Base-by-base conservation (phyloP, 1,284 basidiomycete species). In the Takashimella koratensis region DNA sequence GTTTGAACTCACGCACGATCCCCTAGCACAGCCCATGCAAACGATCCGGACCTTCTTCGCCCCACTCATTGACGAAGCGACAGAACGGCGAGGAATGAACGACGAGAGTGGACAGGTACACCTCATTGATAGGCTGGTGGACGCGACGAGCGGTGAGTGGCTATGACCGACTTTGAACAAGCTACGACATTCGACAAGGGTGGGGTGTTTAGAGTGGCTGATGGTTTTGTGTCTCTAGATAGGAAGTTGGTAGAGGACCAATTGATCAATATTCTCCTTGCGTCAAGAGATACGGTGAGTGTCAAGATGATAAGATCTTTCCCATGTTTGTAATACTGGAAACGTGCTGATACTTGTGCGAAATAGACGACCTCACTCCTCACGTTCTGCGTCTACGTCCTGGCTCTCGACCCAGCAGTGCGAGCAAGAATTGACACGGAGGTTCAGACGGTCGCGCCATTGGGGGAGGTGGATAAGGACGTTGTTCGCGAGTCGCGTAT, bases 201-300 rank as follows among this genome's bases (percentile, higher is more conserved):
- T n/a, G n/a, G n/a, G n/a, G n/a, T n/a, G n/a, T n/a, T n/a, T n/a
- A n/a, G n/a, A n/a, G n/a, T n/a, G n/a, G n/a, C n/a, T n/a, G n/a
- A n/a, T n/a, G n/a, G n/a, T n/a, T n/a, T n/a, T n/a, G n/a, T n/a
- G n/a, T 39, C 48, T 41, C 4, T 43, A 73, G 73, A 73, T 50
- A 26, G 45, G 4, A 63, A 63, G 39, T 25, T 66, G 21, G 59
- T 75, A 20, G 65, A 69, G 42, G 72, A 74, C 49, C 69, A 76
- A 42, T 54, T 74, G 21, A 67, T 74, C 50, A 75, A 76, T 41
- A 63, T 72, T 22, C 57, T 76, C 1, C 52, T 75, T 4, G 72
- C 74, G 3, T 62, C 70, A 11, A 53, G 71, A 24, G 73, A 76
- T 50, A 75, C 73, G 4, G 73, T 71, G 44, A 52, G 70, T 55